Conservation (phyloP, 768 basidiomycete species). For the Psilocybe azurescens region DNA sequence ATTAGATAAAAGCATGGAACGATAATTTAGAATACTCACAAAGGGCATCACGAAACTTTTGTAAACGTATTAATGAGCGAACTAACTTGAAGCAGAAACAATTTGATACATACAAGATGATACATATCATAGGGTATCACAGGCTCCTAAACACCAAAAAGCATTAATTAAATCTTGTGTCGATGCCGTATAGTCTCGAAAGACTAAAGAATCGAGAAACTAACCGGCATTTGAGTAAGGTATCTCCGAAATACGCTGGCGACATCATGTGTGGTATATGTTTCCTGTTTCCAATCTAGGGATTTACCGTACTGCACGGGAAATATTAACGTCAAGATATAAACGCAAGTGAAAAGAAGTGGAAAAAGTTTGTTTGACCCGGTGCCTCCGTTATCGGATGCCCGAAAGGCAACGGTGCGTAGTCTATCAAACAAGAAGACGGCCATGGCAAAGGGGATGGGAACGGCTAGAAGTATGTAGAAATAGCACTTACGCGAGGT, state of each 20-base stretch:
- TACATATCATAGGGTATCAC: conserved; percentile 94
- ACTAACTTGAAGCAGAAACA: conserved; percentile 9
- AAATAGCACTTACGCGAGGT: conserved; percentile 64
- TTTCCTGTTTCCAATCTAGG: conserved; percentile 86
- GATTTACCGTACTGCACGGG: conserved; percentile 84
- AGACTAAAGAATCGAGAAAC: conserved; percentile 34
- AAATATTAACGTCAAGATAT: conserved; percentile 6
- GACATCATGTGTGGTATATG: conserved; percentile 94
- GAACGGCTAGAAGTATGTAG: background rate
- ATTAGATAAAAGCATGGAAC: conserved; percentile 1
- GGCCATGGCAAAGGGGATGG: background rate
- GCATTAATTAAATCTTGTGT: background rate
- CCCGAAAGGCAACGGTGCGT: conserved; percentile 9
- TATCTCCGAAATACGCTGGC: conserved; percentile 96
- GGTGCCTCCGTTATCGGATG: background rate
- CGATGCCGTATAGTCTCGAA: background rate
- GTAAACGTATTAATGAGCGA: conserved; percentile 7
- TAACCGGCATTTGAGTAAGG: conserved; percentile 94
- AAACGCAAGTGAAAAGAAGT: background rate
- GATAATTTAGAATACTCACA: conserved; percentile 42
- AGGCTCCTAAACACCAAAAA: conserved; percentile 67
- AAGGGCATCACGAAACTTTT: conserved; percentile 79
- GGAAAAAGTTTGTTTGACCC: background rate
- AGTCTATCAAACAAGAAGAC: conserved; percentile 2
- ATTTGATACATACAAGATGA: conserved; percentile 66